Conservation (phyloP, 2,329 filamentous ascomycete species). For the Beauveria brongniartii region DNA sequence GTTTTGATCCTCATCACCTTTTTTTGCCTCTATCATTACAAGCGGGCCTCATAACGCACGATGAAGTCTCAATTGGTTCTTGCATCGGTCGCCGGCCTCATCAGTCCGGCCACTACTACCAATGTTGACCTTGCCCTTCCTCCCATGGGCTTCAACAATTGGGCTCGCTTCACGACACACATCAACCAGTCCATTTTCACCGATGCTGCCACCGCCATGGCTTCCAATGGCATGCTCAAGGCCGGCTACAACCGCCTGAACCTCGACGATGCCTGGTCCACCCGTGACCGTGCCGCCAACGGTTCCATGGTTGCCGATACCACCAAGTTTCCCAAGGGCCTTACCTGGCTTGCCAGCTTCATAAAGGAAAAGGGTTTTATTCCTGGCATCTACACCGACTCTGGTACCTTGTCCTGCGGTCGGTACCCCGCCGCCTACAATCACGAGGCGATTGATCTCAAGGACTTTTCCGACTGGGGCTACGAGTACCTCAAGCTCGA, state of each 20-base stretch:
- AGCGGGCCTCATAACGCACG: not conserved
- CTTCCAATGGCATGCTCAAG: slow-evolving; percentile 29
- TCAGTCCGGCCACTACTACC: not conserved
- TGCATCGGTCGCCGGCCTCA: slow-evolving; percentile 8
- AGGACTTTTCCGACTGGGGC: slow-evolving; percentile 30
- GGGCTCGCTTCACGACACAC: slow-evolving; percentile 39
- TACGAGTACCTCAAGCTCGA: slow-evolving; percentile 33
- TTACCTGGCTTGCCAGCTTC: slow-evolving; percentile 32
- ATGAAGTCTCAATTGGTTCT: slow-evolving; percentile 12
- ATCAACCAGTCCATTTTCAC: slow-evolving; percentile 41
- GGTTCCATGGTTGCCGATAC: slow-evolving; percentile 33
- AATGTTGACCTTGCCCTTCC: slow-evolving; percentile 19
- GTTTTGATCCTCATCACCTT: not conserved
- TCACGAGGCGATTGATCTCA: slow-evolving; percentile 33
- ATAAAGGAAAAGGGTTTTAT: slow-evolving; percentile 31
- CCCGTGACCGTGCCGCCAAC: slow-evolving; percentile 24
- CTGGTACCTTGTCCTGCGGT: slow-evolving; percentile 35
- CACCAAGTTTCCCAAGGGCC: slow-evolving; percentile 32
- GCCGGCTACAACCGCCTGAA: slow-evolving; percentile 29
- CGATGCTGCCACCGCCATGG: slow-evolving; percentile 38
- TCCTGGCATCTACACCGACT: slow-evolving; percentile 38
- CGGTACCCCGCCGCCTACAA: slow-evolving; percentile 33
- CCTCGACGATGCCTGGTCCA: slow-evolving; percentile 39
- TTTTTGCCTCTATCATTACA: not conserved
- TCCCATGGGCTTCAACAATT: slow-evolving; percentile 46